These are phyloP conservation scores for Terana coerulea DNA, from an alignment of 768 basidiomycete species.

Conservation along the genomic window DNA sequence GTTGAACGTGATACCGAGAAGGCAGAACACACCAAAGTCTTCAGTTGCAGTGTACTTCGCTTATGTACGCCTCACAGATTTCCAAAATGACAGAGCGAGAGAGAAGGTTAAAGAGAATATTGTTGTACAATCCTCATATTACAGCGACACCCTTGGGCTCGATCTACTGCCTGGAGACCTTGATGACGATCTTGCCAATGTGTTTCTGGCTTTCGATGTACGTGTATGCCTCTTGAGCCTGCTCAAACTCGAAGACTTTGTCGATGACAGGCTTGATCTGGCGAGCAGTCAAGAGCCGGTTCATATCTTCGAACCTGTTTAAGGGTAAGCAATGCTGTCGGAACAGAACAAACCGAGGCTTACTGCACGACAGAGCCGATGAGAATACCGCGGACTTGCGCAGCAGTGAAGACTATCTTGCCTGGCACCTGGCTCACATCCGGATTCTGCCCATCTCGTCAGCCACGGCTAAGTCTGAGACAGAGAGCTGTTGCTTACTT, in stretches of 20 bases:
- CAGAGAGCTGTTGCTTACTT: slow-evolving; percentile 33
- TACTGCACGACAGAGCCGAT: slow-evolving; percentile 59
- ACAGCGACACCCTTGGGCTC: too few relatives aligned
- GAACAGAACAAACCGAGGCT: slow-evolving; percentile 17
- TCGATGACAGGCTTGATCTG: slow-evolving; percentile 50
- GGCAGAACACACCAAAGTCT: too few relatives aligned
- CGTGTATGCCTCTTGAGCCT: slow-evolving; percentile 47
- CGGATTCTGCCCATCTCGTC: neutral
- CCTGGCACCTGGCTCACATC: slow-evolving; percentile 19
- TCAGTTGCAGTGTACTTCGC: too few relatives aligned
- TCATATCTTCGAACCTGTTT: slow-evolving; percentile 52
- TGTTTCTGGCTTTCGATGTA: slow-evolving; percentile 53
- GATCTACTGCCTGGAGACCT: slow-evolving; percentile 27
- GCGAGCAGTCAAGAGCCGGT: slow-evolving; percentile 39
- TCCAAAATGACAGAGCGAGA: too few relatives aligned
- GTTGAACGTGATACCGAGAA: too few relatives aligned
- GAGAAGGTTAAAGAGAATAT: too few relatives aligned
- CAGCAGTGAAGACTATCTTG: slow-evolving; percentile 17
- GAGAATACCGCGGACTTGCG: slow-evolving; percentile 47
- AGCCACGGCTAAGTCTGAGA: neutral
- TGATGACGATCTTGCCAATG: slow-evolving; percentile 60
- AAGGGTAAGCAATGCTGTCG: neutral
- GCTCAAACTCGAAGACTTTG: slow-evolving; percentile 54
- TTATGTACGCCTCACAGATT: too few relatives aligned
- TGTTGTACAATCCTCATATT: too few relatives aligned